Evolutionary conservation across 2,329 filamentous ascomycete species (phyloP).

Genomic region (Arthroderma uncinatum): DNA sequence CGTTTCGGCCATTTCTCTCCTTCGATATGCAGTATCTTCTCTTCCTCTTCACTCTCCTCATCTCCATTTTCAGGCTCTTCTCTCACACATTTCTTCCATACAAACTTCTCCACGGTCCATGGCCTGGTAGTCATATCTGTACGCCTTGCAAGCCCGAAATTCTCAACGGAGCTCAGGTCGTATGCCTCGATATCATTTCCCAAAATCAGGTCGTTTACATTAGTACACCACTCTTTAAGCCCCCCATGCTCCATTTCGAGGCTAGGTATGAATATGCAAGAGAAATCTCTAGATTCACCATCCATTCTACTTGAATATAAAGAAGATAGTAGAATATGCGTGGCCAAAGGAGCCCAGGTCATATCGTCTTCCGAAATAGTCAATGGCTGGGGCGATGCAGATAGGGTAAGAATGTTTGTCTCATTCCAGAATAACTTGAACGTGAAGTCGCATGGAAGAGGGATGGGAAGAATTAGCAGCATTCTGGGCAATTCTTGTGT

Average conservation of each 20-base stretch:
- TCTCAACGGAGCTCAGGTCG: conserved; percentile 4
- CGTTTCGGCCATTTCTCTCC: conserved; percentile 24
- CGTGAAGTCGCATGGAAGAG: conserved; percentile 17
- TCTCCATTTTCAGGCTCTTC: conserved; percentile 5
- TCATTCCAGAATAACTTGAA: conserved; percentile 25
- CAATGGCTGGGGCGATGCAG: conserved; percentile 11
- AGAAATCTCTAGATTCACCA: conserved; percentile 14
- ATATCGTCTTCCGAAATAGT: conserved; percentile 7
- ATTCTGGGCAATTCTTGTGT: conserved; percentile 11
- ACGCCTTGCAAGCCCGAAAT: conserved; percentile 16
- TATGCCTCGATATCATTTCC: conserved; percentile 7
- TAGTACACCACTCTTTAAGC: conserved; percentile 16
- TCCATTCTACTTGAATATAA: conserved; percentile 16
- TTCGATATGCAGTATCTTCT: conserved; percentile 17
- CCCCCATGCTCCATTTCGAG: conserved; percentile 3
- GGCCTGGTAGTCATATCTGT: conserved; percentile 14
- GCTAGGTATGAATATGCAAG: conserved; percentile 18
- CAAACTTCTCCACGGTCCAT: conserved; percentile 14
- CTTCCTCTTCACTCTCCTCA: conserved; percentile 2
- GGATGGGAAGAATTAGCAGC: conserved; percentile 19
- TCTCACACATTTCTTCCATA: conserved; percentile 13
- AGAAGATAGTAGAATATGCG: conserved; percentile 17
- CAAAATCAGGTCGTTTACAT: conserved; percentile 13
- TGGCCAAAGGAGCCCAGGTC: conserved; percentile 13
- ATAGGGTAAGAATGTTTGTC: conserved; percentile 16